Percentiles rank a stretch among this genome's conserved stretches.
phyloP scores from a whole-genome alignment of 306 rosid species.

The Cucumis sativus region DNA sequence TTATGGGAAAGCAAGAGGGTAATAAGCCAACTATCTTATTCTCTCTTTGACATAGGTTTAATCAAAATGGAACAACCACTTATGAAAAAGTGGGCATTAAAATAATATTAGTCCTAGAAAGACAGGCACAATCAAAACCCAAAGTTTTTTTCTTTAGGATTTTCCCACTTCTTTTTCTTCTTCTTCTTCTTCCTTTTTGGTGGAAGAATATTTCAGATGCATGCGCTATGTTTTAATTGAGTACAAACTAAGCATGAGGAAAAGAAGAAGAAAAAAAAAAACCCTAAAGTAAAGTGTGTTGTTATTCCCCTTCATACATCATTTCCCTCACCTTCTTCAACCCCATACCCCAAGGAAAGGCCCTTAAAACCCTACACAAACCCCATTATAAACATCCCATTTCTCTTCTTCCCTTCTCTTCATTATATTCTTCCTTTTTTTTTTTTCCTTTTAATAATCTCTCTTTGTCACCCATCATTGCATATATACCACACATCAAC shows the following conservation, averaged over 20 bases:
- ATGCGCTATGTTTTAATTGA: slow-evolving; percentile 71
- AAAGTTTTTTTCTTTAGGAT: slow-evolving; percentile 2
- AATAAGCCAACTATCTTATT: slow-evolving; percentile 71
- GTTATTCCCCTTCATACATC: slow-evolving; percentile 75
- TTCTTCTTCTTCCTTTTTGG: background rate
- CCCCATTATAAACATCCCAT: slow-evolving; percentile 36
- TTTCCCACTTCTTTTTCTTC: background rate
- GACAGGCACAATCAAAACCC: slow-evolving; percentile 31
- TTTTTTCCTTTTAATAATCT: too few relatives aligned
- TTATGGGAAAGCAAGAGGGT: background rate
- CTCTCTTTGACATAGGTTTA: slow-evolving; percentile 26
- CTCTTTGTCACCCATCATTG: background rate
- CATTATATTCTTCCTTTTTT: background rate
- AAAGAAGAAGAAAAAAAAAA: background rate
- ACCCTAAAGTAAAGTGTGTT: slow-evolving; percentile 70
- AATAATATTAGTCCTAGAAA: slow-evolving; percentile 38
- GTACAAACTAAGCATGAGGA: slow-evolving; percentile 85
- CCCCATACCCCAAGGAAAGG: slow-evolving; percentile 65
- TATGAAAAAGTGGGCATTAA: slow-evolving; percentile 32
- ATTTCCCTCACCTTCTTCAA: slow-evolving; percentile 96
- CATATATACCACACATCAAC: background rate
- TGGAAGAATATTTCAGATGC: slow-evolving; percentile 90
- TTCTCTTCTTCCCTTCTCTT: slow-evolving; percentile 31
- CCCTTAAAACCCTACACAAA: slow-evolving; percentile 33
- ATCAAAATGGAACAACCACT: slow-evolving; percentile 40